These are phyloP conservation scores for Chaetomium olivaceum DNA, from an alignment of 2,329 filamentous ascomycete genomes.

Conservation along the genomic window DNA sequence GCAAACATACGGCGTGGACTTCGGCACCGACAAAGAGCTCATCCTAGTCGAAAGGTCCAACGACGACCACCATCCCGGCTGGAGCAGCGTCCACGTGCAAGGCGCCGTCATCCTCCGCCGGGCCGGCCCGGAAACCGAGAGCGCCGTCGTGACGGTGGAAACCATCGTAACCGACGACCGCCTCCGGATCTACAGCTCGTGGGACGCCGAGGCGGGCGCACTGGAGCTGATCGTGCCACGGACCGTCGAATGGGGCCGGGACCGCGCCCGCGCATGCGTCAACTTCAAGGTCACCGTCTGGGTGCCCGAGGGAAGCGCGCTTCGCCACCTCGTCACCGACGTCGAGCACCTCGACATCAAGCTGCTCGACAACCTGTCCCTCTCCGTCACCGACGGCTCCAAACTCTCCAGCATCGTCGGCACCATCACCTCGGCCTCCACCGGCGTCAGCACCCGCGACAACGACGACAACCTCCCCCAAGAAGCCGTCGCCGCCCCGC, in stretches of 20 bases:
- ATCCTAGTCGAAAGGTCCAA: slow-evolving; percentile 43
- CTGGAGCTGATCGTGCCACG: slow-evolving; percentile 46
- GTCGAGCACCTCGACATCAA: slow-evolving; percentile 44
- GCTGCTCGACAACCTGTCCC: slow-evolving; percentile 44
- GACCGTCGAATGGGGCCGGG: slow-evolving; percentile 35
- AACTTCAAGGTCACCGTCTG: slow-evolving; percentile 50
- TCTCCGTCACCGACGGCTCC: slow-evolving; percentile 37
- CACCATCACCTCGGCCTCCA: slow-evolving; percentile 41
- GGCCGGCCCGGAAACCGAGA: slow-evolving; percentile 37
- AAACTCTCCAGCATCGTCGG: slow-evolving; percentile 44
- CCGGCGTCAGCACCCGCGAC: slow-evolving; percentile 31
- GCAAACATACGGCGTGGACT: slow-evolving; percentile 39
- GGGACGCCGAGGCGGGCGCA: slow-evolving; percentile 40
- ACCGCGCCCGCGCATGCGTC: slow-evolving; percentile 45
- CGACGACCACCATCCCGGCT: slow-evolving; percentile 26
- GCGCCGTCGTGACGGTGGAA: slow-evolving; percentile 47
- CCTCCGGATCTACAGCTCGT: slow-evolving; percentile 40
- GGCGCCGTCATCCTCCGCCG: slow-evolving; percentile 51
- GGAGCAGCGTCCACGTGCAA: slow-evolving; percentile 41
- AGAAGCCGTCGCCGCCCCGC: slow-evolving; percentile 33
- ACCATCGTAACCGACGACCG: slow-evolving; percentile 47
- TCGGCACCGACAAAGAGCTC: slow-evolving; percentile 41
- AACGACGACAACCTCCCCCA: slow-evolving; percentile 31
- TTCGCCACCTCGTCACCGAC: slow-evolving; percentile 43
- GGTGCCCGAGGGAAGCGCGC: slow-evolving; percentile 44